Evolutionary conservation across 2,329 filamentous ascomycete species (phyloP).

Genomic region (Metarhizium guizhouense): DNA sequence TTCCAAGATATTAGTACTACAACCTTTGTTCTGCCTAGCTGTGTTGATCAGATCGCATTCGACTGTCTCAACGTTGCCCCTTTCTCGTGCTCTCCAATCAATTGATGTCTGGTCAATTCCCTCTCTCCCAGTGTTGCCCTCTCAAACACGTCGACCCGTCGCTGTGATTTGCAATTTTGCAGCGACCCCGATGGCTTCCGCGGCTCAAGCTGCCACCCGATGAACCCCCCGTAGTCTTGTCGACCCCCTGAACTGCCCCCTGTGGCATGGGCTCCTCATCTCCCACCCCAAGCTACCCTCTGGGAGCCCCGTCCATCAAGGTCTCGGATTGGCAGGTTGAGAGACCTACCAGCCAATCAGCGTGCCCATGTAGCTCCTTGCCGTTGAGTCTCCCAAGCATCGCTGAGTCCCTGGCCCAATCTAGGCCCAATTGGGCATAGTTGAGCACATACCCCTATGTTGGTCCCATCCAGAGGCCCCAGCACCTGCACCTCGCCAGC

Average conservation of each 20-base stretch:
- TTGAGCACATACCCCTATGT: conserved; percentile 23
- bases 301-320: conserved; percentile 1
- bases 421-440: conserved; percentile 18
- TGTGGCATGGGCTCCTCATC: conserved; percentile 1
- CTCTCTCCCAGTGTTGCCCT: too few relatives aligned
- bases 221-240: too few relatives aligned
- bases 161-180: too few relatives aligned
- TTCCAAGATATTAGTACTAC: too few relatives aligned
- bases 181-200: too few relatives aligned
- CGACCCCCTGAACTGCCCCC: neutral
- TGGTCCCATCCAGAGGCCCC: conserved; percentile 15
- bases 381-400: neutral
- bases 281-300: neutral
- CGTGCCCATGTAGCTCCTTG: neutral
- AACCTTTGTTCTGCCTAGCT: too few relatives aligned
- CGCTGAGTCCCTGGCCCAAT: neutral
- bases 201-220: too few relatives aligned
- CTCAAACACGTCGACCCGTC: too few relatives aligned
- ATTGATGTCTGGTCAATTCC: too few relatives aligned
- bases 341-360: conserved; percentile 3
- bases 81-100: too few relatives aligned
- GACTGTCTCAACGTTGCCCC: too few relatives aligned
- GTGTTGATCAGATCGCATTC: too few relatives aligned
- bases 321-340: conserved; percentile 4
- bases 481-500: conserved; percentile 11